Base-by-base conservation (phyloP, 2,329 filamentous ascomycete genomes). In the Monosporascus sp. region DNA sequence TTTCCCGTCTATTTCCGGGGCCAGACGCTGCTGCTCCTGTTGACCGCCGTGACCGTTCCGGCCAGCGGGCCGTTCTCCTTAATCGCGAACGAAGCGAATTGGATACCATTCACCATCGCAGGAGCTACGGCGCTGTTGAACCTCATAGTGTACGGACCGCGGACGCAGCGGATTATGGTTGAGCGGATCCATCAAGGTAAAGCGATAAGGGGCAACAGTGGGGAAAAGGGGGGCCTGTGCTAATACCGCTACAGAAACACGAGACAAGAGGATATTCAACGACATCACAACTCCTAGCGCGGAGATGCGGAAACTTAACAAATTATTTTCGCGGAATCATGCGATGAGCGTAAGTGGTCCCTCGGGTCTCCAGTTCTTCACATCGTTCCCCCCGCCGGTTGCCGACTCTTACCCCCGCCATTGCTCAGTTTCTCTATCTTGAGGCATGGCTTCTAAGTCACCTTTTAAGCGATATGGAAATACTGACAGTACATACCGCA, bases 1-100 rank as follows among this genome's bases (percentile, higher is more conserved):
- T 76, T 75, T 42, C 73, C 72, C 0, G 50, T 73, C 17, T 75
- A 74, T 56, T 76, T 75, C 53, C 62, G 62, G 17, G 57, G 55
- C 5, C 72, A 75, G 52, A 57, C 70, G 0, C 8, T 67, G 1
- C 57, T 74, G 2, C 53, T 74, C 2, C 18, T 74, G 3, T 48
- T 72, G 25, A 63, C 69, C 0, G 67, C 65, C 1, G 51, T 57
- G 15, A 72, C 73, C 0, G 58, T 71, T 3, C 71, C 72, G 0
- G 63, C 69, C 0, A 54, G 57, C 3, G 69, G 71, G 1, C 62
- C 63, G 0, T 11, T 64, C 2, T 67, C 69, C 0, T 51, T 73
- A 2, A 22, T 68, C 0, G 52, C 59, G 6, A 56, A 59, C 6
- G 68, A 63, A 51, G 51, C 52, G 6, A 65, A 68, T 44, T 71